Evolutionary conservation across 306 rosid genomes (phyloP).

Genomic region (Trichosanthes truncata): DNA sequence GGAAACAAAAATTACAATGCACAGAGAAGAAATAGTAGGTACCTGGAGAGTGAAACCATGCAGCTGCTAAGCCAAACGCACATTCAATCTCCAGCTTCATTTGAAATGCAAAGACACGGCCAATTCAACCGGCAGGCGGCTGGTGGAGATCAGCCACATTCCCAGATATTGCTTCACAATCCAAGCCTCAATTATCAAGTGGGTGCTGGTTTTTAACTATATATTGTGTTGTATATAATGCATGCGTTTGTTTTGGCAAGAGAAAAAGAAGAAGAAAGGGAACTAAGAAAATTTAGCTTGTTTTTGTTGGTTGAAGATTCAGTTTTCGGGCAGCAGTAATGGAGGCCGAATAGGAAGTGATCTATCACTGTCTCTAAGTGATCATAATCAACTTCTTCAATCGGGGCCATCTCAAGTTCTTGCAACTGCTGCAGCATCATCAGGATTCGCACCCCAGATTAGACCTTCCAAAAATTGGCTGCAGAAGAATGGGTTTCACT

Average conservation of each 20-base stretch:
- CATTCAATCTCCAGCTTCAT: constrained; percentile 32
- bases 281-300: not conserved
- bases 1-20: constrained; percentile 16
- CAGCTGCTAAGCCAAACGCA: constrained; percentile 35
- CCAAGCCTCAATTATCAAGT: constrained; percentile 46
- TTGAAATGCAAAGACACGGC: constrained; percentile 50
- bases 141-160: constrained; percentile 15
- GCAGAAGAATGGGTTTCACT: constrained; percentile 62
- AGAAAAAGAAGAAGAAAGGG: not conserved
- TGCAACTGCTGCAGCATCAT: constrained; percentile 99
- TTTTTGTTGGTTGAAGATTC: constrained; percentile 12
- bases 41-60: constrained; percentile 37
- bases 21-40: constrained; percentile 22
- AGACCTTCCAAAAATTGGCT: constrained; percentile 36
- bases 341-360: constrained; percentile 54
- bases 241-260: not conserved
- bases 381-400: constrained; percentile 31
- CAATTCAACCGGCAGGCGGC: constrained; percentile 35
- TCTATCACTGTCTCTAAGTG: constrained; percentile 36
- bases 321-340: constrained; percentile 50
- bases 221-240: not conserved
- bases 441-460: constrained; percentile 94
- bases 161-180: constrained; percentile 22
- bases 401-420: constrained; percentile 37
- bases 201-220: constrained; percentile 2